Conservation (phyloP, 2,329 filamentous ascomycete species). For the Hypoxylon sp. region DNA sequence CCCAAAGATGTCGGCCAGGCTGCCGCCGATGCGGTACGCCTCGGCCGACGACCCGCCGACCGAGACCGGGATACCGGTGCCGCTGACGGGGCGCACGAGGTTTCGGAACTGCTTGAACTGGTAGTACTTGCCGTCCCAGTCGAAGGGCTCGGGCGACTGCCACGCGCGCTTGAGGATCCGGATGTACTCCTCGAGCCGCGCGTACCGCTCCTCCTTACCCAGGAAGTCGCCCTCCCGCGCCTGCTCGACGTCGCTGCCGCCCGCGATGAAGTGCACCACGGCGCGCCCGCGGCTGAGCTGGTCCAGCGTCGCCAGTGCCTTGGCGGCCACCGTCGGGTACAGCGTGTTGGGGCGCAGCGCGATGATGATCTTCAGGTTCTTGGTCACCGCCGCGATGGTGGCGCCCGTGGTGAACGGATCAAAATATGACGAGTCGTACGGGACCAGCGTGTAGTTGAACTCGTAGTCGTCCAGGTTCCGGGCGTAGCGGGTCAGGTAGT, state of each 20-base stretch:
- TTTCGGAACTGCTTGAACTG: constrained; percentile 69
- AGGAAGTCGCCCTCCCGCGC: constrained; percentile 70
- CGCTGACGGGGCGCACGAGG: constrained; percentile 64
- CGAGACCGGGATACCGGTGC: constrained; percentile 64
- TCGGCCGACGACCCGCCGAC: constrained; percentile 70
- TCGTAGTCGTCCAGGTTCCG: constrained; percentile 68
- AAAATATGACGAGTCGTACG: constrained; percentile 66
- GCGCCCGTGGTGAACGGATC: constrained; percentile 70
- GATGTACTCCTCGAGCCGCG: constrained; percentile 70
- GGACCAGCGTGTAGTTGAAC: constrained; percentile 72
- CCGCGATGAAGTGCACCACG: constrained; percentile 73
- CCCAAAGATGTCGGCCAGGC: constrained; percentile 71
- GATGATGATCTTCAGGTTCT: constrained; percentile 71
- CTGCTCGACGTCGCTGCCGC: constrained; percentile 70
- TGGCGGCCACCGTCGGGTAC: constrained; percentile 72
- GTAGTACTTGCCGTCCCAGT: constrained; percentile 71
- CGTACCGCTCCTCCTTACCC: constrained; percentile 68
- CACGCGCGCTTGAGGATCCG: constrained; percentile 69
- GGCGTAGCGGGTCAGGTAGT: constrained; percentile 67
- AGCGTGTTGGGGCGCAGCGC: constrained; percentile 71
- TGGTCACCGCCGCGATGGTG: constrained; percentile 67
- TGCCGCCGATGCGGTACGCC: constrained; percentile 69
- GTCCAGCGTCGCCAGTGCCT: constrained; percentile 70
- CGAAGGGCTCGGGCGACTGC: constrained; percentile 67
- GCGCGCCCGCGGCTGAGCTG: constrained; percentile 68